Conservation (phyloP, 345 rosid species). For the Citrus hindsii region DNA sequence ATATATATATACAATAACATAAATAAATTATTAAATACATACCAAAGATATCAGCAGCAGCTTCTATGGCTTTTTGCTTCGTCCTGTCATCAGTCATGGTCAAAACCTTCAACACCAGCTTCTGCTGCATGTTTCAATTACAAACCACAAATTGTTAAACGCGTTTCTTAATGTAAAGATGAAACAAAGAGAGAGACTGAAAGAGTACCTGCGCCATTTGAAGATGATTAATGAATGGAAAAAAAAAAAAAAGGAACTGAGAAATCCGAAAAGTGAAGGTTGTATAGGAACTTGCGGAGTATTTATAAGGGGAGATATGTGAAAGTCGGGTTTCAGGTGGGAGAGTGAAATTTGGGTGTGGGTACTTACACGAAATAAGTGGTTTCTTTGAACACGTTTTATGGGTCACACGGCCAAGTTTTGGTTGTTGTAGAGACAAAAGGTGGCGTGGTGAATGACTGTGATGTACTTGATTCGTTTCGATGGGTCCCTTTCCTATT, state of each 20-base stretch:
- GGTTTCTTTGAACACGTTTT: background rate
- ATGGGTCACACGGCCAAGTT: background rate
- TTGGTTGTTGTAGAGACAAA: background rate
- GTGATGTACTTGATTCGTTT: background rate
- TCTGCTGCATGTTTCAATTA: conserved; percentile 30
- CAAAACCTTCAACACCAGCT: conserved; percentile 75
- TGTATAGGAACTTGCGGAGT: background rate
- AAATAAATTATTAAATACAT: background rate
- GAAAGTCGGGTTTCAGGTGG: background rate
- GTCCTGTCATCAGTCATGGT: conserved; percentile 94
- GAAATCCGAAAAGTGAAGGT: background rate
- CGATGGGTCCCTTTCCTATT: no score
- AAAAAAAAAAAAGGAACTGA: background rate
- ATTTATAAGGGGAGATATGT: background rate
- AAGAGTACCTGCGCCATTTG: conserved; percentile 61
- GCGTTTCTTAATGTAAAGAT: background rate
- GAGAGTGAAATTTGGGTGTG: background rate
- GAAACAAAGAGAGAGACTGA: background rate
- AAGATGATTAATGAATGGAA: background rate
- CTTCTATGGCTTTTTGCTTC: conserved; percentile 87
- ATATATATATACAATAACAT: no score
- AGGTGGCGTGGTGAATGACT: background rate
- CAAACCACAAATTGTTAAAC: background rate
- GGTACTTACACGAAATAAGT: background rate
- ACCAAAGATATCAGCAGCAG: conserved; percentile 89